Evolutionary conservation across 805 yeast genomes (phyloP).

Genomic region (Dipodascus geniculatus): DNA sequence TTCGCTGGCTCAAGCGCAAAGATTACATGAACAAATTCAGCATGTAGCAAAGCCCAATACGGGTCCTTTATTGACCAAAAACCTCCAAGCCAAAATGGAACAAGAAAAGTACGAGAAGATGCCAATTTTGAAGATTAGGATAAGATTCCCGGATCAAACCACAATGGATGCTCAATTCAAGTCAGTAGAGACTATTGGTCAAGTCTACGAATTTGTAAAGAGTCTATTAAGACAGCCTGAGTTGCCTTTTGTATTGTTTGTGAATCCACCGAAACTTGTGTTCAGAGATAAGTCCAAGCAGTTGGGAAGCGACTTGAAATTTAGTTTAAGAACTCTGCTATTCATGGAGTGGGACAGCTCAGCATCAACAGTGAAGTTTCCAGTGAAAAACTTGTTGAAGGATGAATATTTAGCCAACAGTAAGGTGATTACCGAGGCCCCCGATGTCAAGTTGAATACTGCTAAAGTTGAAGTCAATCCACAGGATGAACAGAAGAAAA

Average conservation of each 20-base stretch:
- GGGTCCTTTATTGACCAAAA: constrained; percentile 33
- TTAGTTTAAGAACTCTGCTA: constrained; percentile 38
- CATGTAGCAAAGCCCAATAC: constrained; percentile 27
- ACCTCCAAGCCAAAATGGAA: constrained; percentile 27
- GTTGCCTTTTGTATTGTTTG: constrained; percentile 29
- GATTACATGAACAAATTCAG: constrained; percentile 39
- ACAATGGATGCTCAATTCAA: constrained; percentile 39
- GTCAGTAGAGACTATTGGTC: constrained; percentile 32
- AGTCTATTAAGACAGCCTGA: constrained; percentile 20
- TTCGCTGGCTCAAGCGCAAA: constrained; percentile 40
- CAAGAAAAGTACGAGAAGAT: constrained; percentile 24
- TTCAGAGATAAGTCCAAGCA: constrained; percentile 23
- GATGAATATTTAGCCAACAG: neutral
- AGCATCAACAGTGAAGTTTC: neutral
- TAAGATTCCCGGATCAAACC: constrained; percentile 48
- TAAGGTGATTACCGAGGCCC: neutral
- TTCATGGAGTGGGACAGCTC: constrained; percentile 23
- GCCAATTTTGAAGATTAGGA: constrained; percentile 26
- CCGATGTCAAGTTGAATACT: neutral
- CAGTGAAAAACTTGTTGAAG: neutral
- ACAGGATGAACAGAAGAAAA: neutral
- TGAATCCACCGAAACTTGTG: constrained; percentile 36
- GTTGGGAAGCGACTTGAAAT: constrained; percentile 29
- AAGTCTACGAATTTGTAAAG: constrained; percentile 25
- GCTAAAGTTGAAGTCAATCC: neutral